Evolutionary conservation across 1,139 yeast species (phyloP), one percentile per base, ranked within the genome.

Genomic region (Candida sp.): DNA sequence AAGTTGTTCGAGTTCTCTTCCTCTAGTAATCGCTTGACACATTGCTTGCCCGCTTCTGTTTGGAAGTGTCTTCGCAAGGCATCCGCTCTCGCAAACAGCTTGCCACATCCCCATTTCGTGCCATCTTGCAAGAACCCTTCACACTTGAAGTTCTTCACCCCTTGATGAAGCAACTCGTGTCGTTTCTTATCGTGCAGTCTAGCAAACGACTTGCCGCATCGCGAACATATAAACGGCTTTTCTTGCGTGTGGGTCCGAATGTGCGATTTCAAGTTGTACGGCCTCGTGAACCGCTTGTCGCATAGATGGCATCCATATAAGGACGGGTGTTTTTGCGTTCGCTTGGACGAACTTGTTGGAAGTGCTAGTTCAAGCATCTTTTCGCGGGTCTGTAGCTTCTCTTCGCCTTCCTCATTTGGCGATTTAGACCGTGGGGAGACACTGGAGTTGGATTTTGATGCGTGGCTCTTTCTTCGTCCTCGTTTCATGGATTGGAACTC

Each of bases 161-260:
- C 98, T 6, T 92, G 79, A 66, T 94, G 99, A 53, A 94, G 75
- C 55, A 91, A 96, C 65, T 93, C 98, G 65, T 94, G 99, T 42
- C 99, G 80, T 65, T 91, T 92, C 41, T 96, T 75, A 69, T 94
- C 99, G 64, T 94, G 98, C 64, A 92, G 97, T 52, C 99, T 75
- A 0, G 98, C 98, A 79, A 94, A 94, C 3, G 97, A 94, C 68
- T 92, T 91, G 7, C 96, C 96, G 70, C 99, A 94, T 5, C 88
- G 83, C 12, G 83, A 78, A 71, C 99, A 94, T 27, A 85, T 80
- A 65, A 85, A 94, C 4, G 99, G 99, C 54, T 96, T 77, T 65
- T 94, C 98, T 65, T 92, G 93, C 0, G 98, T 93, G 67, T 94
- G 99, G 0, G 98, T 93, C 52, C 97, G 75, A 62, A 90, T 73